Evolutionary conservation across 1,284 basidiomycete genomes (phyloP).

Genomic region (Rhodotorula sp.): DNA sequence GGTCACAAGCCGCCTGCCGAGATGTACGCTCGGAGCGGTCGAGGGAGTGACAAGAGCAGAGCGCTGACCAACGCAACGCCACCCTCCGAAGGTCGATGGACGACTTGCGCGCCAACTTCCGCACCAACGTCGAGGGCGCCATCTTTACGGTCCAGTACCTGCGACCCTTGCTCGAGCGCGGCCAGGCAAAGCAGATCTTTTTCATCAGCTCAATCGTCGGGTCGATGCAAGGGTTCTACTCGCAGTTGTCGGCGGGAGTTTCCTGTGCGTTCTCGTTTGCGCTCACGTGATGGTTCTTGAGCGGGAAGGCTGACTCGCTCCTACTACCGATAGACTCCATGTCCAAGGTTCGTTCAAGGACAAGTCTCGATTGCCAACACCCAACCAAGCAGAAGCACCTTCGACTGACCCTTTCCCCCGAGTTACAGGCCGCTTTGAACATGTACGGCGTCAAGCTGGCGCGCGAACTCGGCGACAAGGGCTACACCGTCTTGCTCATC

Average conservation of each 20-base stretch:
- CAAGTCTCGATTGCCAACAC: background rate
- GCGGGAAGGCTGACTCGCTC: background rate
- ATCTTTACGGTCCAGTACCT: constrained; percentile 20
- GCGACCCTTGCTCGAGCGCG: constrained; percentile 22
- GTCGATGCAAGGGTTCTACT: constrained; percentile 6
- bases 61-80: background rate
- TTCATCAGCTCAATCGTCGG: constrained; percentile 16
- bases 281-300: no score
- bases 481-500: constrained; percentile 16
- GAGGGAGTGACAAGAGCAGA: background rate
- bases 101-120: constrained; percentile 24
- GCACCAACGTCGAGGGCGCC: constrained; percentile 32
- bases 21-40: constrained; percentile 1
- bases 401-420: no score
- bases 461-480: constrained; percentile 16
- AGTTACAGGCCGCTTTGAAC: constrained; percentile 19
- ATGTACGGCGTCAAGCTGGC: constrained; percentile 36
- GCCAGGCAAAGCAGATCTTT: constrained; percentile 28
- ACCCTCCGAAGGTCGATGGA: constrained; percentile 2
- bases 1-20: constrained; percentile 11
- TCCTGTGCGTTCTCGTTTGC: constrained; percentile 4
- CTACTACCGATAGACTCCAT: constrained; percentile 13
- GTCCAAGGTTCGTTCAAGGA: constrained; percentile 10
- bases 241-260: constrained; percentile 4
- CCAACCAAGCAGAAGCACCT: no score